Conservation (phyloP, 2,329 filamentous ascomycete species). For the Phaeomoniella chlamydospora region DNA sequence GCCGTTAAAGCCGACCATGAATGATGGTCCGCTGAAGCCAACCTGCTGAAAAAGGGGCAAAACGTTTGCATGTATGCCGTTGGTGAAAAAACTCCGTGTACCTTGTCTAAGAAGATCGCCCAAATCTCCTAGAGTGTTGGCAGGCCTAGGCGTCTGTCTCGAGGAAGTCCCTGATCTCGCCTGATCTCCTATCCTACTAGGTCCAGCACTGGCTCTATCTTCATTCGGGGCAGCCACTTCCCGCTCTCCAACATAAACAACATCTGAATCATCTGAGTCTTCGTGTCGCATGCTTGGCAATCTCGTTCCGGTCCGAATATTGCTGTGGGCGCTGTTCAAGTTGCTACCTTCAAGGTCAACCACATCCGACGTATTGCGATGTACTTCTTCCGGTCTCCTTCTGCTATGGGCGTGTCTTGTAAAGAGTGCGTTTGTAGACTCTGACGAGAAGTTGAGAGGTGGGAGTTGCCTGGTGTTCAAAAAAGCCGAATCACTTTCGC, state of each 20-base stretch:
- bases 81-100: background rate
- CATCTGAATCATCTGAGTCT: conserved; percentile 1
- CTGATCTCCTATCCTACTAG: background rate
- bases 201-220: background rate
- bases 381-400: background rate
- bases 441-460: background rate
- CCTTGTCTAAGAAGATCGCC: background rate
- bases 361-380: conserved; percentile 1
- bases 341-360: conserved; percentile 1
- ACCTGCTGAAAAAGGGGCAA: background rate
- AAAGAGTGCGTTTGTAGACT: background rate
- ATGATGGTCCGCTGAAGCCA: background rate
- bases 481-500: conserved; percentile 16
- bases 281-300: background rate
- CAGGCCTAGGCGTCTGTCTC: background rate
- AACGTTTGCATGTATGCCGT: background rate
- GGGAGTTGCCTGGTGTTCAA: background rate
- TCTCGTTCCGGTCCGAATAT: background rate
- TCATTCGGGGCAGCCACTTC: background rate
- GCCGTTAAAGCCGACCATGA: background rate
- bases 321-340: background rate
- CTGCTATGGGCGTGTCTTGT: background rate
- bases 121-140: background rate
- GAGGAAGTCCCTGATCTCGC: background rate
- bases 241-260: conserved; percentile 2